Conservation (phyloP, 2,329 filamentous ascomycete genomes). For the Tolypocladium guangdongense region DNA sequence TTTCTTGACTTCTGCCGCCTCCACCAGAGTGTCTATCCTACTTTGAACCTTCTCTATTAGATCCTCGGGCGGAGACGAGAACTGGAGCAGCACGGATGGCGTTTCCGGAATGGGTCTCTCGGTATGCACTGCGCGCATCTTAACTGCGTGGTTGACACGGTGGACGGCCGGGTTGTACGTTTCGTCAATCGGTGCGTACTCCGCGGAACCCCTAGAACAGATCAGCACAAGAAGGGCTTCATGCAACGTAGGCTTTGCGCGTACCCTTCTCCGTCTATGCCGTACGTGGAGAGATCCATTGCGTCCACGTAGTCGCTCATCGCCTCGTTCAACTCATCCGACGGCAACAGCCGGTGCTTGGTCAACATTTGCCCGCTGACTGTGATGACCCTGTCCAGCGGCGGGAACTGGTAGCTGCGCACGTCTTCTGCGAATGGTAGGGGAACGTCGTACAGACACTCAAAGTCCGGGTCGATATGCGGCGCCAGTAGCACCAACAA, state of each 20-base stretch:
- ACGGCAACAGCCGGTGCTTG: constrained; percentile 76
- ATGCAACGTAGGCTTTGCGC: constrained; percentile 8
- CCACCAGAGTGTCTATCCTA: constrained; percentile 54
- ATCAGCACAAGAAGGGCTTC: not conserved
- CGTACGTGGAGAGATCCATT: constrained; percentile 74
- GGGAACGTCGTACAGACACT: constrained; percentile 81
- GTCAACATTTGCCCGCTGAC: constrained; percentile 71
- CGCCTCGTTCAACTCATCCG: constrained; percentile 58
- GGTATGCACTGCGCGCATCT: constrained; percentile 68
- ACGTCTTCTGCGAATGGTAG: constrained; percentile 91
- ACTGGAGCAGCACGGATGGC: constrained; percentile 57
- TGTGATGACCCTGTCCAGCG: constrained; percentile 77
- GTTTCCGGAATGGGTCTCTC: constrained; percentile 50
- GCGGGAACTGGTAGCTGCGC: constrained; percentile 81
- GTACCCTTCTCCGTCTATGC: constrained; percentile 64
- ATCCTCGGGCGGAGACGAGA: constrained; percentile 59
- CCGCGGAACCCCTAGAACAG: constrained; percentile 31
- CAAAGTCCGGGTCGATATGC: constrained; percentile 64
- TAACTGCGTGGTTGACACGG: constrained; percentile 75
- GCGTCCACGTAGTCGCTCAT: constrained; percentile 90
- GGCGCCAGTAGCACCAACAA: constrained; percentile 69
- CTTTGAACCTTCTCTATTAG: constrained; percentile 46
- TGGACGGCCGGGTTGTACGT: constrained; percentile 81
- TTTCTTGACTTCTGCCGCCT: constrained; percentile 72
- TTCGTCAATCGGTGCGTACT: constrained; percentile 72